Percentiles rank a stretch among this genome's conserved stretches.
phyloP scores from a whole-genome alignment of 495 filamentous ascomycete species.

The Hypoxylon trugodes region DNA sequence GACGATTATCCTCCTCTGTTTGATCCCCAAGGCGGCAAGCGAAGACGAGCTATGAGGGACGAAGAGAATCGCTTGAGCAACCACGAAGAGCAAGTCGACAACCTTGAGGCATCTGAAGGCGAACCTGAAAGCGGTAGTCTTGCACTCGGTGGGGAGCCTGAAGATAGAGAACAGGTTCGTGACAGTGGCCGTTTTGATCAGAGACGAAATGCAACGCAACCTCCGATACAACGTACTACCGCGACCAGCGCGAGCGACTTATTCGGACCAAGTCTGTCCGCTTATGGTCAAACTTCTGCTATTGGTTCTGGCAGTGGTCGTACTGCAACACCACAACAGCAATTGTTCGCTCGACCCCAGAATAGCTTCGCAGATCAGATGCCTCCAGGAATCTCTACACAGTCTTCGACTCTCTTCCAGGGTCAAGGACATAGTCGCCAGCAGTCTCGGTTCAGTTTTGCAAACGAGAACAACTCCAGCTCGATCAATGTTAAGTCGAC shows the following conservation, averaged over 20 bases:
- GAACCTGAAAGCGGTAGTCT: constrained; percentile 80
- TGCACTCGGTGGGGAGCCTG: constrained; percentile 89
- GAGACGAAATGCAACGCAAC: constrained; percentile 67
- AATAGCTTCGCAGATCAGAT: constrained; percentile 66
- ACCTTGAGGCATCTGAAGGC: constrained; percentile 52
- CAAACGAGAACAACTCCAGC: constrained; percentile 69
- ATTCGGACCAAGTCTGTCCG: constrained; percentile 62
- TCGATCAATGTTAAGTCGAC: constrained; percentile 80
- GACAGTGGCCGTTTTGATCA: constrained; percentile 62
- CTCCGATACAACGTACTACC: constrained; percentile 73
- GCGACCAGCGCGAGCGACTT: constrained; percentile 59
- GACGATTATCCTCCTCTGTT: constrained; percentile 76
- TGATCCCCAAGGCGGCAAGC: constrained; percentile 77
- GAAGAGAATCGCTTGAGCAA: constrained; percentile 68
- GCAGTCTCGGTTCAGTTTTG: constrained; percentile 87
- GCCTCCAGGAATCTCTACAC: constrained; percentile 56
- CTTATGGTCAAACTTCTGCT: constrained; percentile 61
- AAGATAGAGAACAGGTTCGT: constrained; percentile 69
- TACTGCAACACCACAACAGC: constrained; percentile 83
- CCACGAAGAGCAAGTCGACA: constrained; percentile 58
- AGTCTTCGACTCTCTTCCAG: constrained; percentile 68
- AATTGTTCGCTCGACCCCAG: constrained; percentile 69
- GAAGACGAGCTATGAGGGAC: constrained; percentile 75
- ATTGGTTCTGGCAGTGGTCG: constrained; percentile 66
- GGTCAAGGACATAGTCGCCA: constrained; percentile 84